Evolutionary conservation across 2,329 filamentous ascomycete genomes (phyloP), one percentile per base, ranked within the genome.

Genomic region (Hypoxylon sp.): DNA sequence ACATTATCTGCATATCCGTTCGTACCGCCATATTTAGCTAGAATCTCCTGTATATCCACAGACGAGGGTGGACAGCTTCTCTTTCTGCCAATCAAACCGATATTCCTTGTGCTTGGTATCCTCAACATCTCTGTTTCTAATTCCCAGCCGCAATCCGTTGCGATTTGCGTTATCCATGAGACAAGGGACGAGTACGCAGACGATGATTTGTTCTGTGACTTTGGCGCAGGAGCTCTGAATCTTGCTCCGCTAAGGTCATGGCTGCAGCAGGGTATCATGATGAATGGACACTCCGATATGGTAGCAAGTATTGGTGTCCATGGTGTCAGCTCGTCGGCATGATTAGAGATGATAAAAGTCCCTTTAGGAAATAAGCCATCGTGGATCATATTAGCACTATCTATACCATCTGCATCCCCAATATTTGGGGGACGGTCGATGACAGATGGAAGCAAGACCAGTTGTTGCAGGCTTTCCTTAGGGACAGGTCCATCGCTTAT

Each of bases 331-430:
- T 99, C 94, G 78, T 99, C 96, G 10, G 95, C 95, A 79, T 99
- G 96, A 77, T 99, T 99, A 53, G 94, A 97, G 70, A 99, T 92
- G 74, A 99, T 94, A 80, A 99, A 99, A 0, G 94, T 97, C 29
- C 89, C 89, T 14, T 80, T 78, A 0, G 88, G 85, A 75, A 98
- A 97, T 9, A 84, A 76, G 37, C 95, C 96, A 69, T 84, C 79
- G 74, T 89, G 85, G 14, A 84, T 77, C 26, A 76, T 70, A 19
- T 73, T 69, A 37, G 76, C 62, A 54, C 55, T 71, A 58, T 73
- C 71, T 50, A 57, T 53, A 33, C 69, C 63, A 50, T 33, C 54
- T 31, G 65, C 55, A 65, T 72, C 66, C 3, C 67, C 71, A 8
- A 63, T 52, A n/a, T 68, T 71, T 9, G 69, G 22, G 51, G 55